Base-by-base conservation (phyloP, 495 filamentous ascomycete species). In the Xylaria bambusicola region DNA sequence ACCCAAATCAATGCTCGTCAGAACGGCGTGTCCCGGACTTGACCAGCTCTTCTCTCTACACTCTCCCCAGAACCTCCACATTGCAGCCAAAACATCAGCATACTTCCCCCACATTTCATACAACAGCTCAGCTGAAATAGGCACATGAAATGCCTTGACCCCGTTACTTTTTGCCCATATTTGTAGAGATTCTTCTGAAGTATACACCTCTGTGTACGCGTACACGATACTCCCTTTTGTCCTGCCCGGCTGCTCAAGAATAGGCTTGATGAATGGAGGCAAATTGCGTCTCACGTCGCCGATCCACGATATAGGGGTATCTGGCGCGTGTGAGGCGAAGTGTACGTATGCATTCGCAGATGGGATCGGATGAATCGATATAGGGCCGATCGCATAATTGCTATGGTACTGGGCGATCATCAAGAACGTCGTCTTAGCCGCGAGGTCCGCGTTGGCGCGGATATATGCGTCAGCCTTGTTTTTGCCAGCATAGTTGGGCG, bases 251-350 rank as follows among this genome's bases (percentile, higher is more conserved):
- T 78, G 66, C 10, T 61, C 59, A 1, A 81, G 55, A 27, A 80
- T 74, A 7, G 76, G 67, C n/a, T 56, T 41, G 0, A 73, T 72
- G 54, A 77, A 79, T 15, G 68, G 41, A 0, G 72, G 73, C 15
- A 76, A 38, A 48, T 82, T 83, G 10, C 51, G 60, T 2, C 10
- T 53, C 17, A 68, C 66, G 44, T 79, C 74, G 5, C 79, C 80
- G 15, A 79, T 65, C 3, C 70, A 62, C 1, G 49, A 21, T 13
- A 82, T 66, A 6, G 65, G 73, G 7, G 72, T 75, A 0, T 67
- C 61, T 1, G 67, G 56, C 1, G 64, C 45, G 27, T 62, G 67
- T 8, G 62, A 65, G 13, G 67, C 64, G 8, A 80, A 41, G 61
- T 71, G 68, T 15, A 76, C 58, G 47, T 77, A 72, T 58, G 56